Conservation (phyloP, 129 eudicot genomes). For the Pseudognaphalium luteoalbum region DNA sequence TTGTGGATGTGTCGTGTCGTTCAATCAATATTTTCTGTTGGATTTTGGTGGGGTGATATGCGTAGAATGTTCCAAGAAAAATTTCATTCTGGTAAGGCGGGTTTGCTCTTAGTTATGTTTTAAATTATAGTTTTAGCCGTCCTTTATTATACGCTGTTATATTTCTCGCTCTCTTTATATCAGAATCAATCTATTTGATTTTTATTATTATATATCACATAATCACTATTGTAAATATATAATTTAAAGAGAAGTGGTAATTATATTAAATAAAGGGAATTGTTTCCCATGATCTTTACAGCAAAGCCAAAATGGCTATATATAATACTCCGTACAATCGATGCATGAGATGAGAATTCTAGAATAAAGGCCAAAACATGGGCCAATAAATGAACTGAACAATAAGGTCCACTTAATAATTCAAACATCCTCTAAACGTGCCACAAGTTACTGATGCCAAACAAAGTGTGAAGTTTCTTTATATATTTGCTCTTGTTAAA, state of each 20-base stretch:
- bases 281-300: too few relatives aligned
- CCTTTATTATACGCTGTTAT: not conserved
- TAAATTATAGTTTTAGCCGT: not conserved
- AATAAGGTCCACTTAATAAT: too few relatives aligned
- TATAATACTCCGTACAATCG: too few relatives aligned
- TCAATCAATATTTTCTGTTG: slow-evolving; percentile 59
- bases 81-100: slow-evolving; percentile 50
- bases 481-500: slow-evolving; percentile 3
- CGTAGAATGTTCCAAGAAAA: slow-evolving; percentile 66
- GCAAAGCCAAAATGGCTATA: too few relatives aligned
- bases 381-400: too few relatives aligned
- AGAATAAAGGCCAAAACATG: too few relatives aligned
- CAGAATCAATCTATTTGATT: not conserved
- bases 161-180: not conserved
- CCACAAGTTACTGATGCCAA: slow-evolving; percentile 3
- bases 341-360: too few relatives aligned
- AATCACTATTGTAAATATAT: too few relatives aligned
- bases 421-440: slow-evolving; percentile 7
- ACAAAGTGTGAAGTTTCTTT: not conserved
- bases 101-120: not conserved
- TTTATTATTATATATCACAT: not conserved
- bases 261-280: too few relatives aligned
- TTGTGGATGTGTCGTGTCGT: slow-evolving; percentile 80
- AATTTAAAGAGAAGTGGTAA: too few relatives aligned
- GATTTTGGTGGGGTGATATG: slow-evolving; percentile 80